Base-by-base conservation (phyloP, 2,329 filamentous ascomycete species). In the Talaromyces pinophilus region DNA sequence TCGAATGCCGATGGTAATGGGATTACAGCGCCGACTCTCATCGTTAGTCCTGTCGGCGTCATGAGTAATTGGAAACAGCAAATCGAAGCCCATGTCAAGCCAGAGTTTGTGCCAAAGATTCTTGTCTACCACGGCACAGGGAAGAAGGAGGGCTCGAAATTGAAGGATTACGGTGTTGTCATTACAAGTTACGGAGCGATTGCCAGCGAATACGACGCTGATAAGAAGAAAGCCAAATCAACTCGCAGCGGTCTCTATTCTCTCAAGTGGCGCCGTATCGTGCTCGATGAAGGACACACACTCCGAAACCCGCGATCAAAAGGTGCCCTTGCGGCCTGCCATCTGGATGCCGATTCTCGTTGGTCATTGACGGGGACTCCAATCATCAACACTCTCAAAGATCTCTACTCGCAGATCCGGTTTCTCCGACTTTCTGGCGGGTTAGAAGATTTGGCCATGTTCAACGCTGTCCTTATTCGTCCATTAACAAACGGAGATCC, bases 31-130 rank as follows among this genome's bases (percentile, higher is more conserved):
- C 81, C 88, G 1, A 96, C 92, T 0, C 83, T 97, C 25, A 93
- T 97, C 63, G 83, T 96, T 64, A 88, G 91, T 0, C 93, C 93
- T 0, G 85, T 96, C 5, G 90, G 89, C 62, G 92, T 96, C 22
- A 93, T 96, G 90, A 93, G 90, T 73, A 96, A 96, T 71, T 97
- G 93, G 93, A 87, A 87, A 71, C 87, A 90, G 63, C 92, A 96
- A 76, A 91, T 94, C 63, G 82, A 86, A 68, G 84, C 85, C 44
- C 93, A 97, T 72, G 85, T 94, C 55, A 84, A 87, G 44, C 76
- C 83, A 5, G 84, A 90, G n/a, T 79, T 86, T 64, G 79, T 82
- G 1, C 86, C 92, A 6, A 87, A 84, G 10, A 83, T 95, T 4
- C 82, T 92, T 71, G 87, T 89, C 38, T 95, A 94, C 73, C 92